Conservation (phyloP, 1,284 basidiomycete species). For the Microbotryum saponariae region DNA sequence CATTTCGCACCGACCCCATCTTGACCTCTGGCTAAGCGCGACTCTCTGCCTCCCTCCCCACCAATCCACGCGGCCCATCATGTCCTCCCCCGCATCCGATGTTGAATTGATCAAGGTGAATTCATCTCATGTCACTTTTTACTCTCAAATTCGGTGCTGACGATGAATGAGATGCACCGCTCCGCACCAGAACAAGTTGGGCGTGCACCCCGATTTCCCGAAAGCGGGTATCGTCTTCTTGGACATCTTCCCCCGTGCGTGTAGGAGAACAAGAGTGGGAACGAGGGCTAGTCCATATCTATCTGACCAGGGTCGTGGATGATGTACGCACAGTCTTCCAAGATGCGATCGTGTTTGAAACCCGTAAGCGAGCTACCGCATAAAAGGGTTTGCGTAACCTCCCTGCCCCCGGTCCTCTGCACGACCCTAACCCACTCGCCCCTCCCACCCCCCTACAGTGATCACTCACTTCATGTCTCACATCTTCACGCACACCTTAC, state of each 20-base stretch:
- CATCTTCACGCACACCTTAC: conserved; percentile 68
- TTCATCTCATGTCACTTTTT: too few relatives aligned
- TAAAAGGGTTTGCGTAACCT: background rate
- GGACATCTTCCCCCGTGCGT: conserved; percentile 70
- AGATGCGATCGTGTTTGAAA: conserved; percentile 73
- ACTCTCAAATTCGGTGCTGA: too few relatives aligned
- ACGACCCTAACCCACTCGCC: background rate
- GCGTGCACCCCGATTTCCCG: conserved; percentile 7
- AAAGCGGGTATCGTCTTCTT: conserved; percentile 55
- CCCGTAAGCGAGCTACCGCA: background rate
- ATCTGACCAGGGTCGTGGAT: too few relatives aligned
- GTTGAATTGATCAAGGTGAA: too few relatives aligned
- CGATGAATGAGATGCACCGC: too few relatives aligned
- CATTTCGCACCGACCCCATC: too few relatives aligned
- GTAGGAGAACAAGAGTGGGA: background rate
- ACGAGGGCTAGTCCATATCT: too few relatives aligned
- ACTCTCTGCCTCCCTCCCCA: too few relatives aligned
- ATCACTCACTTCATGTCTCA: conserved; percentile 85
- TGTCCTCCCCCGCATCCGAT: too few relatives aligned
- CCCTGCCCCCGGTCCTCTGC: background rate
- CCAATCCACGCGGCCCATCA: too few relatives aligned
- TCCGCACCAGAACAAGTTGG: too few relatives aligned
- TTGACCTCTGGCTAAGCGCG: too few relatives aligned
- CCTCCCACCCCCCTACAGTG: conserved; percentile 49
- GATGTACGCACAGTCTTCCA: conserved; percentile 44